Evolutionary conservation across 2,329 filamentous ascomycete species (phyloP).

Genomic region (Graphium sp.): DNA sequence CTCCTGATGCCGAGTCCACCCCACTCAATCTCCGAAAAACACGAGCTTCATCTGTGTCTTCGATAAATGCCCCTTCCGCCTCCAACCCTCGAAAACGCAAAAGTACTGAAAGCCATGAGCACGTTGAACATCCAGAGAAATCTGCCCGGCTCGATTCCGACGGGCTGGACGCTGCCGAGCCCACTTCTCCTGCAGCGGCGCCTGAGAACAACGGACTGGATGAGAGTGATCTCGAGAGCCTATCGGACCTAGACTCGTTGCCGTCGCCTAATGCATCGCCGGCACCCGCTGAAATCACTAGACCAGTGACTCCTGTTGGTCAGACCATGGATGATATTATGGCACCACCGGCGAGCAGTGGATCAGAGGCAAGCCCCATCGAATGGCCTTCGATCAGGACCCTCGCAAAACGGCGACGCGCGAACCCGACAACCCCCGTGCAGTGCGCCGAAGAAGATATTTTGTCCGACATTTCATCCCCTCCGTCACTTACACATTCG

Average conservation of each 20-base stretch:
- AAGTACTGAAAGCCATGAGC: conserved; percentile 25
- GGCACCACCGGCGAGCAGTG: conserved; percentile 38
- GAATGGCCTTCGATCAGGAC: conserved; percentile 35
- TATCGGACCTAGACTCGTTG: conserved; percentile 17
- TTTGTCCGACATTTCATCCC: conserved; percentile 41
- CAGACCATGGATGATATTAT: conserved; percentile 24
- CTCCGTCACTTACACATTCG: conserved; percentile 49
- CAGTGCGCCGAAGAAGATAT: conserved; percentile 13
- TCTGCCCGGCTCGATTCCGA: conserved; percentile 11
- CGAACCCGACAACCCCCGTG: conserved; percentile 18
- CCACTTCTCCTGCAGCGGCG: too few relatives aligned
- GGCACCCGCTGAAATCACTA: conserved; percentile 11
- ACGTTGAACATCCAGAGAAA: conserved; percentile 19
- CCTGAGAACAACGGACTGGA: conserved; percentile 4
- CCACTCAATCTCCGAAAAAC: conserved; percentile 35
- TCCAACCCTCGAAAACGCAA: conserved; percentile 31
- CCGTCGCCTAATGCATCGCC: conserved; percentile 18
- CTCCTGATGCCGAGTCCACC: conserved; percentile 51
- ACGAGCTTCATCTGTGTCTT: conserved; percentile 1
- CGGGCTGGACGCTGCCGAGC: too few relatives aligned
- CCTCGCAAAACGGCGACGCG: conserved; percentile 27
- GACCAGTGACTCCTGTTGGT: conserved; percentile 24
- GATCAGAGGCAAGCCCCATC: conserved; percentile 23
- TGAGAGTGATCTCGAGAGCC: conserved; percentile 11
- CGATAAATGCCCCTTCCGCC: neutral